Conservation (phyloP, 176 grass and related monocot species). For the Hsuehochloa calcarea region DNA sequence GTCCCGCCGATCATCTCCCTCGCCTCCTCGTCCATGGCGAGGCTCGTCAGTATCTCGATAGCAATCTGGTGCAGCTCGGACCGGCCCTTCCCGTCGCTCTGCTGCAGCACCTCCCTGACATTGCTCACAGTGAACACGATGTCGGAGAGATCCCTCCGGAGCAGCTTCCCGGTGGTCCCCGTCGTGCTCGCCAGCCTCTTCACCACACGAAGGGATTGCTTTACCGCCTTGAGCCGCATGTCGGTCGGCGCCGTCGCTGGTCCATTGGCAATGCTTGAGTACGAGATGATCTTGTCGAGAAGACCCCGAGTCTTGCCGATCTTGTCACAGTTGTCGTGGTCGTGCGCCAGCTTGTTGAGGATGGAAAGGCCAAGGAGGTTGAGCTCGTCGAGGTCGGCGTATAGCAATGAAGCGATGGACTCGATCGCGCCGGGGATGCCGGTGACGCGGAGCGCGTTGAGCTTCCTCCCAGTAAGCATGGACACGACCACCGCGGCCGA, state of each 20-base stretch:
- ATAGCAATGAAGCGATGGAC: constrained; percentile 52
- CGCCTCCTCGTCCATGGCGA: constrained; percentile 62
- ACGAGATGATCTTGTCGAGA: constrained; percentile 65
- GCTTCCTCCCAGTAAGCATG: constrained; percentile 43
- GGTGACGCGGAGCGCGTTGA: constrained; percentile 41
- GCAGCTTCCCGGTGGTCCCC: constrained; percentile 44
- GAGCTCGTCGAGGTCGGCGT: constrained; percentile 47
- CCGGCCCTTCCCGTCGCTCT: constrained; percentile 8
- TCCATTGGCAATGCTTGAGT: constrained; percentile 26
- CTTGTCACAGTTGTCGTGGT: constrained; percentile 67
- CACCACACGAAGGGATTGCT: constrained; percentile 60
- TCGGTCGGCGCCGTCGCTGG: background rate
- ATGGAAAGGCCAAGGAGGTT: constrained; percentile 63
- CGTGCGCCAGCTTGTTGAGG: constrained; percentile 63
- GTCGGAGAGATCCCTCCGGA: constrained; percentile 56
- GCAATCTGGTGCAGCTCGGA: constrained; percentile 44
- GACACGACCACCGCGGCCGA: constrained; percentile 51
- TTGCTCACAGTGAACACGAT: constrained; percentile 66
- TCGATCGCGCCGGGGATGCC: constrained; percentile 55
- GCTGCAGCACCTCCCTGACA: constrained; percentile 54
- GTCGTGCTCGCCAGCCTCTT: constrained; percentile 67
- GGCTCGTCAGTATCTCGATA: constrained; percentile 57
- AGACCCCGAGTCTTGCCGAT: constrained; percentile 62
- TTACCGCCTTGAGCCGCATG: constrained; percentile 41
- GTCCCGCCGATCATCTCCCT: constrained; percentile 62